Evolutionary conservation across 2,329 filamentous ascomycete species (phyloP).

Genomic region (Zopfia rhizophila): DNA sequence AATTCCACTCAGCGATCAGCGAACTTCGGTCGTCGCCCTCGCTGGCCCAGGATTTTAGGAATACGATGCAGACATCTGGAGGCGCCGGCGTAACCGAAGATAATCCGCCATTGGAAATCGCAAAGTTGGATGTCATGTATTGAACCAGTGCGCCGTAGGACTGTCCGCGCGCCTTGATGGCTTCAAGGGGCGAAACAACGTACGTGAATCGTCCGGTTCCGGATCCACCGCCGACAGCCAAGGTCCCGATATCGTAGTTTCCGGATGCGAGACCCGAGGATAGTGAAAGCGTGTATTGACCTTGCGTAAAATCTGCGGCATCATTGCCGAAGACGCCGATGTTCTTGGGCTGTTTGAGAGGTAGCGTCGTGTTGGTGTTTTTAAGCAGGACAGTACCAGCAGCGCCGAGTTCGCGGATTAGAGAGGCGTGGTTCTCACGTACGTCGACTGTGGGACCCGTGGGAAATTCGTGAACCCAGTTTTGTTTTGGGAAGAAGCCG

Average conservation of each 20-base stretch:
- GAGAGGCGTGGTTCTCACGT: constrained; percentile 43
- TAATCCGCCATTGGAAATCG: constrained; percentile 40
- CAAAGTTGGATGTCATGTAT: constrained; percentile 54
- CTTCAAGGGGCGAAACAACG: constrained; percentile 54
- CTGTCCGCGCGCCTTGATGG: constrained; percentile 44
- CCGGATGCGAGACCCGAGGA: constrained; percentile 32
- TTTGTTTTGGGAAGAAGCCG: constrained; percentile 26
- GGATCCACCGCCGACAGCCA: constrained; percentile 54
- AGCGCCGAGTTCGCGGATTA: constrained; percentile 54
- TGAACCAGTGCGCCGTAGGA: constrained; percentile 56
- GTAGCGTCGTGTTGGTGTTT: constrained; percentile 57
- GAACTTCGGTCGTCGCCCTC: constrained; percentile 52
- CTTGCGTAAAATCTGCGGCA: constrained; percentile 57
- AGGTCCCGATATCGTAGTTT: constrained; percentile 55
- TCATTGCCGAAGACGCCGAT: constrained; percentile 58
- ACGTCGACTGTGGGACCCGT: constrained; percentile 50
- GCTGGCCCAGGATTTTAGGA: constrained; percentile 62
- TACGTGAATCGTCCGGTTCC: constrained; percentile 53
- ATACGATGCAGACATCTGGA: constrained; percentile 60
- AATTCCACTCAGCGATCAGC: constrained; percentile 51
- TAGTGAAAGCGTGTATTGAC: constrained; percentile 44
- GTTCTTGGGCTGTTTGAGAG: constrained; percentile 59
- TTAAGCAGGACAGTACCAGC: constrained; percentile 51
- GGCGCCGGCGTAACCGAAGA: constrained; percentile 43
- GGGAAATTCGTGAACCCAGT: constrained; percentile 44